Evolutionary conservation across 306 rosid genomes (phyloP).

Genomic region (Carpinus fangiana): DNA sequence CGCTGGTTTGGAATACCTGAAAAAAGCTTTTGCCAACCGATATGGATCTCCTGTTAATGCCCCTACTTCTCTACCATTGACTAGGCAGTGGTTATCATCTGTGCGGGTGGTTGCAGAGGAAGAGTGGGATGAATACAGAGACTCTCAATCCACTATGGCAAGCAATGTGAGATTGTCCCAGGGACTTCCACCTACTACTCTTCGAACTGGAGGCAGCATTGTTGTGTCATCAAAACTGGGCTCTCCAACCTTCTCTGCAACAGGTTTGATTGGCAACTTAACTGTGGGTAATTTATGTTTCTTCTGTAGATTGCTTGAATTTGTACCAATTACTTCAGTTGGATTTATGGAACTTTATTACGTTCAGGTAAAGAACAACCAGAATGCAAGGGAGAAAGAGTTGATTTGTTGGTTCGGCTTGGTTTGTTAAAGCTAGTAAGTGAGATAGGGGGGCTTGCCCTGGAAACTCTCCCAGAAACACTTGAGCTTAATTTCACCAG

Average conservation of each 20-base stretch:
- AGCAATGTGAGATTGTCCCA: not conserved
- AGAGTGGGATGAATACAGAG: conserved; percentile 40
- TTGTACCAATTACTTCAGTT: not conserved
- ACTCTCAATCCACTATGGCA: conserved; percentile 18
- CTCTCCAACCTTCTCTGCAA: conserved; percentile 1
- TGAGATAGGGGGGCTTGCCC: conserved; percentile 28
- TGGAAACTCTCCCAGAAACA: conserved; percentile 39
- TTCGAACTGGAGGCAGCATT: conserved; percentile 36
- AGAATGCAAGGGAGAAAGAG: conserved; percentile 37
- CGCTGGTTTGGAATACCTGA: conserved; percentile 39
- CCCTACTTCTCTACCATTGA: conserved; percentile 24
- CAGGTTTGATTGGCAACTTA: conserved; percentile 13
- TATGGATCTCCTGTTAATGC: conserved; percentile 36
- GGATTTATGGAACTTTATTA: not conserved
- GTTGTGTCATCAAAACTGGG: not conserved
- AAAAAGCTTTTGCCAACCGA: conserved; percentile 29
- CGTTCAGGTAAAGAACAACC: conserved; percentile 26
- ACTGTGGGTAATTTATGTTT: not conserved
- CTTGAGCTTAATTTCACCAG: conserved; percentile 34
- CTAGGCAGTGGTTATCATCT: conserved; percentile 40
- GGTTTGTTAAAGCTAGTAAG: conserved; percentile 45
- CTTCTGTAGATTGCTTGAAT: not conserved
- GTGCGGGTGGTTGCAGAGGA: conserved; percentile 24
- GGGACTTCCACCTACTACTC: conserved; percentile 25
- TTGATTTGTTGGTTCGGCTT: conserved; percentile 39